Evolutionary conservation across 1,284 basidiomycete species (phyloP).

Genomic region (Ganoderma lucidum): DNA sequence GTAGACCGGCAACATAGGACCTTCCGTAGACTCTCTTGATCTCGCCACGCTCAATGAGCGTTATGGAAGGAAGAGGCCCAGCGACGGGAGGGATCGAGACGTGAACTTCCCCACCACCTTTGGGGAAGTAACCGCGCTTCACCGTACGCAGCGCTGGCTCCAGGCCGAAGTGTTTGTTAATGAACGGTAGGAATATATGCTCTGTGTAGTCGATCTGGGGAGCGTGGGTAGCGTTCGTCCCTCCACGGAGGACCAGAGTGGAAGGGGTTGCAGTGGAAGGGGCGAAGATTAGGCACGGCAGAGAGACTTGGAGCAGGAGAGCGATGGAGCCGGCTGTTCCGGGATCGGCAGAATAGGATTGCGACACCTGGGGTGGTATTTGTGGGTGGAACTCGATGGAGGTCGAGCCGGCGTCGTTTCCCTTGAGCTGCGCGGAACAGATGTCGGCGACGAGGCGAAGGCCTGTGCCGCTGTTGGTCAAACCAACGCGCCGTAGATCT

Average conservation of each 20-base stretch:
- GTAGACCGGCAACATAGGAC: constrained; percentile 70
- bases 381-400: constrained; percentile 61
- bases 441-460: constrained; percentile 68
- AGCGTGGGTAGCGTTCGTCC: constrained; percentile 72
- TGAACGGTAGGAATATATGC: constrained; percentile 70
- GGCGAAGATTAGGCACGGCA: constrained; percentile 71
- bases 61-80: constrained; percentile 54
- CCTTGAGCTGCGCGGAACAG: constrained; percentile 57
- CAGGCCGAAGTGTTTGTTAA: constrained; percentile 61
- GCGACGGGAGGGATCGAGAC: constrained; percentile 51
- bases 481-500: not conserved
- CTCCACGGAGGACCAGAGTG: constrained; percentile 64
- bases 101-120: constrained; percentile 68
- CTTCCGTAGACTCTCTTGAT: constrained; percentile 59
- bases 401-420: constrained; percentile 58
- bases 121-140: constrained; percentile 72
- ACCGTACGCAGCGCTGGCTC: constrained; percentile 53
- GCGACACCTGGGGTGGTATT: constrained; percentile 42
- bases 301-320: constrained; percentile 72
- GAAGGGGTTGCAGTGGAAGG: constrained; percentile 41
- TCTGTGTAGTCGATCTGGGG: constrained; percentile 77
- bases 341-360: constrained; percentile 62
- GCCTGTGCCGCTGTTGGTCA: constrained; percentile 47
- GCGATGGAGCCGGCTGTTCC: constrained; percentile 75
- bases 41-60: constrained; percentile 60